phyloP scores from a whole-genome alignment of 1,284 basidiomycete genomes.

The Papiliotrema fonsecae region DNA sequence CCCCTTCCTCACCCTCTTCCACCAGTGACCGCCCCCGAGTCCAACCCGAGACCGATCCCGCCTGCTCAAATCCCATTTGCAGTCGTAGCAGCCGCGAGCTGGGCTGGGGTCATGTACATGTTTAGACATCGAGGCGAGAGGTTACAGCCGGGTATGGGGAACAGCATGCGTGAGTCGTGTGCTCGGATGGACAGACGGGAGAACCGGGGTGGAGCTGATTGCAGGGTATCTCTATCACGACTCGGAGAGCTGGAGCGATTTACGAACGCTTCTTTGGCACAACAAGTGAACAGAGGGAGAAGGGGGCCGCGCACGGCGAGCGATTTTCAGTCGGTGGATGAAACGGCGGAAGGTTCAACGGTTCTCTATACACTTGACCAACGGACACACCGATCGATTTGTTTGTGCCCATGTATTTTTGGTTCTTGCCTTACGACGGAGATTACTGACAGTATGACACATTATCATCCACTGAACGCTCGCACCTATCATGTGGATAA shows the following conservation, averaged over 20 bases:
- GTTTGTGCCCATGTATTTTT: no score
- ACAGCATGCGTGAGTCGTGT: constrained; percentile 49
- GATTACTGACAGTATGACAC: no score
- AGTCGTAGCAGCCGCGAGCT: constrained; percentile 80
- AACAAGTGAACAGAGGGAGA: constrained; percentile 55
- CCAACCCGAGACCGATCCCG: constrained; percentile 61
- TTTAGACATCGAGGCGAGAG: constrained; percentile 80
- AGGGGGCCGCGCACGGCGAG: not conserved
- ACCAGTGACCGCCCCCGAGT: constrained; percentile 31
- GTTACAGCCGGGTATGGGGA: constrained; percentile 83
- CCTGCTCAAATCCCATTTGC: constrained; percentile 79
- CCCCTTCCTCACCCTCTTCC: constrained; percentile 40
- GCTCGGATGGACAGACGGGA: not conserved
- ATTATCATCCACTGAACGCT: no score
- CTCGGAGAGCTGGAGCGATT: constrained; percentile 65
- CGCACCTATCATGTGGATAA: no score
- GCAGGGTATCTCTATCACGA: constrained; percentile 67
- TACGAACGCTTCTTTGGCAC: constrained; percentile 71
- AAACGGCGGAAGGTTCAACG: not conserved
- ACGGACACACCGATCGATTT: no score
- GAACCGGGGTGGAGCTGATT: not conserved
- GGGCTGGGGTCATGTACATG: constrained; percentile 97
- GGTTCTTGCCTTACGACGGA: no score
- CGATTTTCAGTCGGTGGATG: not conserved
- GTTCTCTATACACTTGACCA: no score